phyloP scores from a whole-genome alignment of 345 rosid species.

The Moricandia arvensis region DNA sequence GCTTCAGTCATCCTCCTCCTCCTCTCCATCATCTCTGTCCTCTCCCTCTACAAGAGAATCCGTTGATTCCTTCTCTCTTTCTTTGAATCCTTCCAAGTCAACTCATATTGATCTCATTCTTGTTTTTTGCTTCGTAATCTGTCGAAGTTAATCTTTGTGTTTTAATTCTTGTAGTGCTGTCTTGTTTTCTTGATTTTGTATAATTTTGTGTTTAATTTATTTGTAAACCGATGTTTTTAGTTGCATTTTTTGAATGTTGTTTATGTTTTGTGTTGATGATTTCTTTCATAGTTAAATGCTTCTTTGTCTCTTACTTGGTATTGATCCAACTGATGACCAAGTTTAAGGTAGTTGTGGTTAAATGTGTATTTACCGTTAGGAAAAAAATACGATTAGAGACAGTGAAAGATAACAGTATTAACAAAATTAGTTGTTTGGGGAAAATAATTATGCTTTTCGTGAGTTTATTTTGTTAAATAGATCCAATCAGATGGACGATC shows the following conservation, averaged over 20 bases:
- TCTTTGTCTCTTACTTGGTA: neutral
- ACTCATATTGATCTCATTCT: neutral
- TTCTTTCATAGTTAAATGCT: neutral
- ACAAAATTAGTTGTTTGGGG: neutral
- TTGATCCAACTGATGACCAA: neutral
- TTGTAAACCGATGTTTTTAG: constrained; percentile 1
- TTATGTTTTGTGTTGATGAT: constrained; percentile 3
- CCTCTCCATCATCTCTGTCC: constrained; percentile 53
- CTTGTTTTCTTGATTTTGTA: neutral
- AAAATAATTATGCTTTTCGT: neutral
- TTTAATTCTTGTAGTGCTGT: neutral
- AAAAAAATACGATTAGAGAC: neutral
- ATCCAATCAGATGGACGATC: neutral
- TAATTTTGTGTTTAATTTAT: constrained; percentile 19
- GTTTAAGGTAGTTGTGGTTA: neutral
- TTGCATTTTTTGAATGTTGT: constrained; percentile 1
- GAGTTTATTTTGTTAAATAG: neutral
- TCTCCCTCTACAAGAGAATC: constrained; percentile 47
- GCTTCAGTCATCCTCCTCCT: constrained; percentile 61
- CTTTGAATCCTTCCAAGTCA: neutral
- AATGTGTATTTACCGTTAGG: neutral
- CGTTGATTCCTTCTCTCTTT: constrained; percentile 31
- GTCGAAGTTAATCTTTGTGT: constrained; percentile 15
- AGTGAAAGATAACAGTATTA: neutral
- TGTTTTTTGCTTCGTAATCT: constrained; percentile 4